A percentile compares a stretch with the other conserved stretches of the same genome.
These are phyloP conservation scores for Prunus mume DNA, from an alignment of 306 rosid genomes.

Conservation along the genomic window DNA sequence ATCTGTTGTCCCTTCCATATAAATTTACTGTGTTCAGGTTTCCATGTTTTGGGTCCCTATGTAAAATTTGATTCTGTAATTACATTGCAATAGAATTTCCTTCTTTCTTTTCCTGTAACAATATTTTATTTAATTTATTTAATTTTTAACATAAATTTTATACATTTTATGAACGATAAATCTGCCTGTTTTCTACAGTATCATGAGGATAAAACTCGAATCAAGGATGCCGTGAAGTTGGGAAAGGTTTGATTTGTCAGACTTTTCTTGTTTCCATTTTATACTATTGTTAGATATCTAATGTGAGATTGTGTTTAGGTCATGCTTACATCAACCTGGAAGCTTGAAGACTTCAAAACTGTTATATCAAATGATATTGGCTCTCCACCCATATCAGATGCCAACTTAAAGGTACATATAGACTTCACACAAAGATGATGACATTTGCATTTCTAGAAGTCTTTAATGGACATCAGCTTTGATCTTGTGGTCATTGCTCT, in stretches of 20 bases:
- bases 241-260: conserved; percentile 62
- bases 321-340: conserved; percentile 54
- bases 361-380: conserved; percentile 51
- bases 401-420: conserved; percentile 62
- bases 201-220: conserved; percentile 64
- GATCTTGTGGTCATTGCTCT: neutral
- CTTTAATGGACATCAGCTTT: neutral
- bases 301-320: conserved; percentile 46
- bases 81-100: neutral
- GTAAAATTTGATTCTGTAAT: neutral
- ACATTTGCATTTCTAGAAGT: neutral
- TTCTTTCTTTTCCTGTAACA: neutral
- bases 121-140: neutral
- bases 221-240: conserved; percentile 77
- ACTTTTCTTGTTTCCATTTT: conserved; percentile 21
- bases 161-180: conserved; percentile 8
- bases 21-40: neutral
- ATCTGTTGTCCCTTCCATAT: neutral
- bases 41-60: neutral
- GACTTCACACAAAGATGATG: neutral
- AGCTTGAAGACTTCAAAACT: conserved; percentile 61
- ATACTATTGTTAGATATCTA: conserved; percentile 20
- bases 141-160: conserved; percentile 1
- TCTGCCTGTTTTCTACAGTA: conserved; percentile 50
- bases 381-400: conserved; percentile 60